phyloP scores from a whole-genome alignment of 2,329 filamentous ascomycete species.

The Phyllosticta paracitricarpa region DNA sequence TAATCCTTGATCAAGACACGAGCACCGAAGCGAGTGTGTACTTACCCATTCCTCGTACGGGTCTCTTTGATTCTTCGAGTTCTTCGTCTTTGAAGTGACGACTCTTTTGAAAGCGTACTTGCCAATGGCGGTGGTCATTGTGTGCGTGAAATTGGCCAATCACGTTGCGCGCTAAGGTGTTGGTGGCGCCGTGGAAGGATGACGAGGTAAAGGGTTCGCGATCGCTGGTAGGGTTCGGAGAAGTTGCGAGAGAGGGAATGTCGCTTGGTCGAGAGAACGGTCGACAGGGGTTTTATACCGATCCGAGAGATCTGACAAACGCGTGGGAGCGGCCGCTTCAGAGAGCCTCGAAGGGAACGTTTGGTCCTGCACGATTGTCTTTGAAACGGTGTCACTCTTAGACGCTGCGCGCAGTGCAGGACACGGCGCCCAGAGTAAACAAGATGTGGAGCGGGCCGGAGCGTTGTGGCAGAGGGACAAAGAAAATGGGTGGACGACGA shows the following conservation, averaged over 20 bases:
- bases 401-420: not conserved
- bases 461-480: not conserved
- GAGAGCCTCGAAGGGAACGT: not conserved
- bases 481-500: not conserved
- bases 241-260: not conserved
- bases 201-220: not conserved
- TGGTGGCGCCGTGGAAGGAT: not conserved
- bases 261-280: not conserved
- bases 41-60: constrained; percentile 29
- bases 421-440: not conserved
- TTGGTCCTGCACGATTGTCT: not conserved
- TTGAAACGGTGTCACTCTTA: not conserved
- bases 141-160: constrained; percentile 10
- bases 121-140: constrained; percentile 36
- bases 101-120: constrained; percentile 43
- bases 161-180: not conserved
- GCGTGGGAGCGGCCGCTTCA: not conserved
- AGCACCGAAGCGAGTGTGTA: constrained; percentile 1
- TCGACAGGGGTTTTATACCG: not conserved
- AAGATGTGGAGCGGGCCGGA: not conserved
- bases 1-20: not conserved
- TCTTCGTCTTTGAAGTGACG: constrained; percentile 36
- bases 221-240: not conserved
- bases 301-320: not conserved
- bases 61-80: constrained; percentile 36